phyloP scores from a whole-genome alignment of 352 stramenopile species.

The Pythium sukuiense region DNA sequence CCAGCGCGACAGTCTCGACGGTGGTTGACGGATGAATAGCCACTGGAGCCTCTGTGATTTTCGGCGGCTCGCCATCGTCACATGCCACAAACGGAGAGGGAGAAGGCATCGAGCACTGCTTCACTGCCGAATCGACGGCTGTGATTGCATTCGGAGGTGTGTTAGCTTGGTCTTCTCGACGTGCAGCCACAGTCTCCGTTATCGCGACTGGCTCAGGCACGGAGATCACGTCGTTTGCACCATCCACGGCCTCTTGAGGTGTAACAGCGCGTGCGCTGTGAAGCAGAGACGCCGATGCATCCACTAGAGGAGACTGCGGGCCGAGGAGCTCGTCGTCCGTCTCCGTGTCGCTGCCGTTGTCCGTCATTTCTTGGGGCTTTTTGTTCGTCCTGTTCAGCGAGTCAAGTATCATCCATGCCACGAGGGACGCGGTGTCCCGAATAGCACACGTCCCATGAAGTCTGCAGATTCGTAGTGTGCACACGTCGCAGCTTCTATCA shows the following conservation, averaged over 20 bases:
- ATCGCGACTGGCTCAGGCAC: not conserved
- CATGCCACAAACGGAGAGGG: not conserved
- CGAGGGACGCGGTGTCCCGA: slow-evolving; percentile 7
- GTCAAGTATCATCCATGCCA: not conserved
- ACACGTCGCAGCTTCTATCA: too few species aligned
- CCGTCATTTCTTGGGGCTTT: not conserved
- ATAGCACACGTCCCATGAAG: slow-evolving; percentile 26
- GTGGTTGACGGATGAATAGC: not conserved
- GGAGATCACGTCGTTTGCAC: not conserved
- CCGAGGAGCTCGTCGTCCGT: slow-evolving; percentile 27
- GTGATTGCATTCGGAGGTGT: too few species aligned
- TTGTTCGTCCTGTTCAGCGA: not conserved
- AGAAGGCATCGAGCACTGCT: not conserved
- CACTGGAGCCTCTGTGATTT: not conserved
- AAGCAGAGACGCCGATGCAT: not conserved
- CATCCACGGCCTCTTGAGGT: not conserved
- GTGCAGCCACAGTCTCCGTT: too few species aligned
- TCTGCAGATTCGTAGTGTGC: too few species aligned
- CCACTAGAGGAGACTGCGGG: too few species aligned
- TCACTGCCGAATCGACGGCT: not conserved
- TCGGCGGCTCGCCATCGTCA: slow-evolving; percentile 14
- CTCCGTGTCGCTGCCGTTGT: slow-evolving; percentile 19
- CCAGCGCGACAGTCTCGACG: not conserved
- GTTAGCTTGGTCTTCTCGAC: not conserved
- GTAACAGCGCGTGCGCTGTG: not conserved